Evolutionary conservation across 371 early-diverging fungal genomes (phyloP), one percentile per base, ranked within the genome.

Genomic region (Mucor lusitanicus): DNA sequence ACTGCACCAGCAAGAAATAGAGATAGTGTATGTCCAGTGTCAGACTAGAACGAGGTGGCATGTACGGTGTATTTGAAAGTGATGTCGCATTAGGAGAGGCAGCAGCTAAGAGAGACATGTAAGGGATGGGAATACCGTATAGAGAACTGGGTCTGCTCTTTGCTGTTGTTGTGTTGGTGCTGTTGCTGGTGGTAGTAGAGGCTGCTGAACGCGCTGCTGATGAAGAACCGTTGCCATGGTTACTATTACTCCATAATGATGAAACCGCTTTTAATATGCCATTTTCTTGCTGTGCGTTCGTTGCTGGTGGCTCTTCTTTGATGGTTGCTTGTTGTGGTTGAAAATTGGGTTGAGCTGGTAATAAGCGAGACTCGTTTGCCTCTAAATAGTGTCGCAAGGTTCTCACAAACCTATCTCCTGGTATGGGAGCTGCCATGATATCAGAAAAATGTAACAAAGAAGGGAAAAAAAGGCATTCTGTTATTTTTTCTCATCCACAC

Each of bases 331-430:
- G 53, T 53, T 54, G 25, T 59, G 32, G 58, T 25, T 53, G 40
- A 33, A 68, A 79, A 64, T 53, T 70, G 30, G 68, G 39, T 57
- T 55, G 59, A 37, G 59, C 23, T 21, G 64, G 40, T 37, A 70
- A 58, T 21, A 78, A 55, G 54, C 63, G 74, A 64, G 35, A 69
- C 64, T 86, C 83, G 71, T 88, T 86, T 2, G 81, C 63, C 68
- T 85, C 87, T 15, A 88, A 72, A 71, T 87, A 87, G 59, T 88
- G 86, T 30, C 86, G 76, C 33, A 87, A 72, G 5, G 87, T 87
- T 42, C 86, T 81, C 56, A 88, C 73, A 69, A 84, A 88, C 64
- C 78, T 78, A 61, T 88, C 89, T 64, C 87, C 86, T 65, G 76
- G 69, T 62, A 80, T 71, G 23, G 80, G 59, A 30, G 76, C 42